Conservation (phyloP, 805 yeast genomes). For the Kluyveromyces lactis region DNA sequence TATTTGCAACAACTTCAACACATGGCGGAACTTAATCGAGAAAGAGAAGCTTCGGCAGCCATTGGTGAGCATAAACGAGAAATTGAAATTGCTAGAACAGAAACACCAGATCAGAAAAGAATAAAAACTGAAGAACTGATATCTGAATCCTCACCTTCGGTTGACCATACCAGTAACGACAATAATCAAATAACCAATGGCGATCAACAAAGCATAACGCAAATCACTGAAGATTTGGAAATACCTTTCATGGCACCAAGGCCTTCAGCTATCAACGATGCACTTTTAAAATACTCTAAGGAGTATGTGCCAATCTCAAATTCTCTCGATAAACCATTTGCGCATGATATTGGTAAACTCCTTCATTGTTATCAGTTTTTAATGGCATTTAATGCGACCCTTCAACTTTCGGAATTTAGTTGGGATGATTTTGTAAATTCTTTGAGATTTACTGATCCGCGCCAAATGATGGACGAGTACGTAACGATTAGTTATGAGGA, state of each 20-base stretch:
- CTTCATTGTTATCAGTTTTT: constrained; percentile 26
- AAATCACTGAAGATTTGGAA: constrained; percentile 21
- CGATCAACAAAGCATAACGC: constrained; percentile 10
- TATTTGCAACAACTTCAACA: neutral
- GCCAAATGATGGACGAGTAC: constrained; percentile 5
- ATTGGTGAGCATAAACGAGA: constrained; percentile 6
- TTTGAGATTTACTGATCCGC: constrained; percentile 23
- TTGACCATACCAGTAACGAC: neutral
- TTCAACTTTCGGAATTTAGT: constrained; percentile 20
- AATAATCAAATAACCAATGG: neutral
- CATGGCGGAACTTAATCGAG: constrained; percentile 9
- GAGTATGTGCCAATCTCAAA: neutral
- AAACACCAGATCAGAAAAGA: constrained; percentile 9
- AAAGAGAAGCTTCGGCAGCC: neutral
- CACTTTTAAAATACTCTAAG: neutral
- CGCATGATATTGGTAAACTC: constrained; percentile 15
- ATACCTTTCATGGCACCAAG: constrained; percentile 22
- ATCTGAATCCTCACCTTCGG: constrained; percentile 1
- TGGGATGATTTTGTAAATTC: constrained; percentile 25
- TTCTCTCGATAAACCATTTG: neutral
- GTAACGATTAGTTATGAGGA: neutral
- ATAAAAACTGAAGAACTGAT: neutral
- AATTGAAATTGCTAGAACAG: constrained; percentile 14
- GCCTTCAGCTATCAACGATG: neutral
- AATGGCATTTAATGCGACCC: constrained; percentile 20